Evolutionary conservation across 768 basidiomycete genomes (phyloP), one percentile per base, ranked within the genome.

Genomic region (Agaricus blazei): DNA sequence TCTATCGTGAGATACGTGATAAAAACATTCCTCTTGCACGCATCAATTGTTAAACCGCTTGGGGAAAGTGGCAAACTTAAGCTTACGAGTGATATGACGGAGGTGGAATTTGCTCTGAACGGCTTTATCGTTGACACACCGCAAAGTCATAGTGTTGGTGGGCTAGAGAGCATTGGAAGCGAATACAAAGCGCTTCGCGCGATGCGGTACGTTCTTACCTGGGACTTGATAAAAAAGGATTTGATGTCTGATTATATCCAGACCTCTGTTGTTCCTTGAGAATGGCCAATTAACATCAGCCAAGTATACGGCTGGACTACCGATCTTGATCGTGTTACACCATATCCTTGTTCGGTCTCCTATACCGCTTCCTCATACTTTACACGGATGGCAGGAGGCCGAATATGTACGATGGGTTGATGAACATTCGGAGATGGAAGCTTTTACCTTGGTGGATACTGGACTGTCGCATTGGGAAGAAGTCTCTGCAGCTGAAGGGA

Each of bases 381-480:
- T 93, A 53, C 93, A 98, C 64, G 88, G 89, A 0, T 98, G 97
- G 96, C 88, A 90, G 55, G 93, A 98, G 65, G 80, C 88, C 3
- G 97, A 98, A 73, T 99, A 99, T 68, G 90, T 97, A 48, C 83
- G 91, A 43, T 99, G 95, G 94, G 78, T 98, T 11, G 88, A 92
- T 57, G 95, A 97, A 66, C 97, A 98, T 64, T 75, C 83, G 2
- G 83, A 87, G 57, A 80, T 78, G 57, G 96, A 98, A 66, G 81
- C 88, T 7, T 82, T 84, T 80, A 82, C 81, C 12, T 77, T 98
- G 44, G 72, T 99, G 9, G 90, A 94, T 51, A 80, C 87, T 14
- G 88, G 89, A 0, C 71, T 98, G 15, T 65, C 79, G 3, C 85
- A 86, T 57, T 92, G 88, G 90, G 87, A 93, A 67, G 86, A 85